Evolutionary conservation across 2,329 filamentous ascomycete species (phyloP), one percentile per base, ranked within the genome.

Genomic region (Metarhizium guizhouense): DNA sequence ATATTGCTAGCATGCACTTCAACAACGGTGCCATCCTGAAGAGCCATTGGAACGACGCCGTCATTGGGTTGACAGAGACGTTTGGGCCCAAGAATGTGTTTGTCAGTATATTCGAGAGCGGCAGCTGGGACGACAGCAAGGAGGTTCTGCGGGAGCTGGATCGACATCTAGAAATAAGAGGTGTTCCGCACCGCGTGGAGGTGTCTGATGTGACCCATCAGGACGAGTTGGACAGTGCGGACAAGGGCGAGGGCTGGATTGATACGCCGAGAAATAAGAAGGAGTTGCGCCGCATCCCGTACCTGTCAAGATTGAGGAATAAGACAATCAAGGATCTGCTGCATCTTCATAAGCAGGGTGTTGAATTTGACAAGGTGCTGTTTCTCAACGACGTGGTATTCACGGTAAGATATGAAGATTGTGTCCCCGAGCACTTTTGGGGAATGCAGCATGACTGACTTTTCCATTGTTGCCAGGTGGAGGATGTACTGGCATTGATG

Each of bases 1-100:
- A 83, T 70, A 87, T 90, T 58, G 82, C 84, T 4, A 82, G 81
- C 58, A 82, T 86, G 65, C 84, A 87, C 64, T 88, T 84, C 77
- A 88, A 87, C 63, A 82, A 82, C 59, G 86, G 80, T 57, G 65
- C 67, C 1, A 72, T 88, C 29, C 74, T 90, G 2, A 76, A 79
- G 7, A 72, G 73, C 5, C 77, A 84, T 61, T 90, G 86, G 86
- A 83, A 77, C 59, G 68, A 75, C 6, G 83, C 82, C 0, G 72
- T 90, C 3, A 57, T 86, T 6, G 72, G 78, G 2, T 70, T 90
- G 20, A 76, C 80, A 5, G 71, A 77, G 49, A 71, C 74, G 6
- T 70, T 88, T 4, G 86, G 86, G 0, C 70, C 77, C 0, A 74
- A 82, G 3, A 88, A 88, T 64, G 80, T 89, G 2, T 89, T 80